A percentile compares a stretch with the other conserved stretches of the same genome.
These are phyloP conservation scores for Tephrocybe sp. DNA, from an alignment of 768 basidiomycete genomes.

Conservation along the genomic window DNA sequence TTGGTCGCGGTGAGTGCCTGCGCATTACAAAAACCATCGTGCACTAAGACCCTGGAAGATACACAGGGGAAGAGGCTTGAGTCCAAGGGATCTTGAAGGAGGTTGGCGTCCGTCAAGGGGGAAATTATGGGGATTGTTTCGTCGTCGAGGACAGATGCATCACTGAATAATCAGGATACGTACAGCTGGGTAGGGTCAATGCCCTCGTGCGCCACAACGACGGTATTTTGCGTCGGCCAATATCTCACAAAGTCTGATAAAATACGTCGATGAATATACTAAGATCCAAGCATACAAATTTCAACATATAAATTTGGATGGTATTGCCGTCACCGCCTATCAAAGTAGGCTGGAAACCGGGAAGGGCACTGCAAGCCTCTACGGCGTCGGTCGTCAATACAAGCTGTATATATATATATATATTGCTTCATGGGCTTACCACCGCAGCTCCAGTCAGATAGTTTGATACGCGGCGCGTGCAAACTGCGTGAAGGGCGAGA, in stretches of 20 bases:
- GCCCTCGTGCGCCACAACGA: slow-evolving; percentile 64
- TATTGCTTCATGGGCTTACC: slow-evolving; percentile 22
- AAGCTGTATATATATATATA: no score
- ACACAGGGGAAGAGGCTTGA: slow-evolving; percentile 56
- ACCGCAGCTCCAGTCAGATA: slow-evolving; percentile 46
- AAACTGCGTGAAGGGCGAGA: slow-evolving; percentile 50
- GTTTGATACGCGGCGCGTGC: slow-evolving; percentile 55
- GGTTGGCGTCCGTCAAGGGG: slow-evolving; percentile 48
- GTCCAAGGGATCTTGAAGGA: slow-evolving; percentile 39
- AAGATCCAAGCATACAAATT: background rate
- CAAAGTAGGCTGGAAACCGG: slow-evolving; percentile 31
- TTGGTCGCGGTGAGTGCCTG: slow-evolving; percentile 46
- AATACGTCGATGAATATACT: background rate
- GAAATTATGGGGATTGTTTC: slow-evolving; percentile 35
- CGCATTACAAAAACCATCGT: slow-evolving; percentile 52
- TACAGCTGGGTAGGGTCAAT: slow-evolving; percentile 52
- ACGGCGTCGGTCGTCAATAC: background rate
- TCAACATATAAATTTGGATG: background rate
- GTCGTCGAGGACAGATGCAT: background rate
- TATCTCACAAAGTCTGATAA: slow-evolving; percentile 54
- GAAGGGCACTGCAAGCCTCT: slow-evolving; percentile 41
- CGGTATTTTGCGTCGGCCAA: slow-evolving; percentile 46
- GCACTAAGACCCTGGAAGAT: slow-evolving; percentile 40
- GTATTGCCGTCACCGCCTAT: slow-evolving; percentile 2
- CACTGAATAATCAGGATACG: background rate